A percentile compares a stretch with the other conserved stretches of the same genome.
Conservation (phyloP, 495 filamentous ascomycete species). For the Penicillium verhagenii region DNA sequence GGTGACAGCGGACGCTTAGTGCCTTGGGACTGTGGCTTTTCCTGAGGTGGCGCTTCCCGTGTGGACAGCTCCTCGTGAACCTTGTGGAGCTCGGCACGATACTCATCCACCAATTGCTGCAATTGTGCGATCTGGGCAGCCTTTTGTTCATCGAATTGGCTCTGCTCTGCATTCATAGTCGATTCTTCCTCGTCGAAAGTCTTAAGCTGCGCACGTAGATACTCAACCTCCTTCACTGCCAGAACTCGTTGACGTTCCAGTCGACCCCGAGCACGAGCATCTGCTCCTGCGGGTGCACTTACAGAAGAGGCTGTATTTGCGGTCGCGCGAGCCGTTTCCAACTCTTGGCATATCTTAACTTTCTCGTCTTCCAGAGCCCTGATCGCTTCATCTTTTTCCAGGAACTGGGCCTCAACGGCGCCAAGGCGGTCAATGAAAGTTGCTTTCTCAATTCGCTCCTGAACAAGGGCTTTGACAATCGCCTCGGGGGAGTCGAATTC, state of each 20-base stretch:
- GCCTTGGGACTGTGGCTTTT: conserved; percentile 35
- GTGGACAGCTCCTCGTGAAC: conserved; percentile 69
- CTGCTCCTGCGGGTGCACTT: conserved; percentile 37
- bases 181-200: conserved; percentile 86
- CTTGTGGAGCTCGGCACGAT: conserved; percentile 77
- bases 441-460: conserved; percentile 75
- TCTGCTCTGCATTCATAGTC: conserved; percentile 72
- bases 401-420: conserved; percentile 70
- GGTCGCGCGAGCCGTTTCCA: conserved; percentile 63
- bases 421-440: conserved; percentile 76
- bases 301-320: conserved; percentile 30
- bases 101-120: conserved; percentile 81
- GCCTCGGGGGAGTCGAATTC: conserved; percentile 87
- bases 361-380: conserved; percentile 69
- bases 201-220: conserved; percentile 88
- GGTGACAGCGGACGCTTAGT: conserved; percentile 52
- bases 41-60: conserved; percentile 46
- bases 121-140: conserved; percentile 74
- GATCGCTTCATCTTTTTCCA: conserved; percentile 77
- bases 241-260: conserved; percentile 83
- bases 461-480: conserved; percentile 79
- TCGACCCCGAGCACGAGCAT: conserved; percentile 61
- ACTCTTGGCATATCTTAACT: conserved; percentile 54
- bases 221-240: conserved; percentile 88
- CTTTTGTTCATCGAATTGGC: conserved; percentile 71